Base-by-base conservation (phyloP, 495 filamentous ascomycete genomes). In the Evernia prunastri region DNA sequence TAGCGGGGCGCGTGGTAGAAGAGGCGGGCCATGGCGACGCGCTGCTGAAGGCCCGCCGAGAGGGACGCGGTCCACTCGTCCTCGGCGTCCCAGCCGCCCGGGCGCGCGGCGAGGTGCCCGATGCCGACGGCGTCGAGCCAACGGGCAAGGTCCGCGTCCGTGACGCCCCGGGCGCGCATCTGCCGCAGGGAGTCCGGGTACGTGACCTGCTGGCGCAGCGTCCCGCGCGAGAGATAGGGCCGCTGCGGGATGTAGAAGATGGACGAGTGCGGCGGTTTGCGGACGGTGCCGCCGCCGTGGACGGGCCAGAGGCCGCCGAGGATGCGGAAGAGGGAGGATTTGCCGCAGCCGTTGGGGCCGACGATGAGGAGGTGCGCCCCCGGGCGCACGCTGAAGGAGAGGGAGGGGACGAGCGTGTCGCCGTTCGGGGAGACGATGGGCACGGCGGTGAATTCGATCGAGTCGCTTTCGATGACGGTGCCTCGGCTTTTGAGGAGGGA, bases 231-330 rank as follows among this genome's bases (percentile, higher is more conserved):
- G 3, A 98, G 82, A 71, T 98, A 98, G 0, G 94, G 94, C 1
- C 94, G 86, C 72, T 98, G 94, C 0, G 94, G 94, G 70, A 98
- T 96, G 77, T 98, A 98, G 79, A 97, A 98, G 71, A 98, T 97
- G 69, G 93, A 88, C 53, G 87, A 83, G 67, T 90, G 90, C 0
- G 87, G 85, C 8, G 95, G 94, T 72, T 96, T 97, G 68, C 87
- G 83, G 31, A 98, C 94, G 1, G 81, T 88, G 43, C 94, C 94
- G 63, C 94, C 94, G 63, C 94, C 94, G 75, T 97, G 97, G 39
- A 97, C 95, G n/a, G 94, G 94, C 94, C 94, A 98, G 1, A 98
- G 83, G 11, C 94, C 94, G 58, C 94, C 94, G 40, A 98, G 82
- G 71, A 98, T 98, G 33, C 94, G 86, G 80, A 98, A 98, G 7